Percentiles rank a stretch among this genome's conserved stretches.
Conservation (phyloP, 2,329 filamentous ascomycete genomes). For the Penicillium sp. region DNA sequence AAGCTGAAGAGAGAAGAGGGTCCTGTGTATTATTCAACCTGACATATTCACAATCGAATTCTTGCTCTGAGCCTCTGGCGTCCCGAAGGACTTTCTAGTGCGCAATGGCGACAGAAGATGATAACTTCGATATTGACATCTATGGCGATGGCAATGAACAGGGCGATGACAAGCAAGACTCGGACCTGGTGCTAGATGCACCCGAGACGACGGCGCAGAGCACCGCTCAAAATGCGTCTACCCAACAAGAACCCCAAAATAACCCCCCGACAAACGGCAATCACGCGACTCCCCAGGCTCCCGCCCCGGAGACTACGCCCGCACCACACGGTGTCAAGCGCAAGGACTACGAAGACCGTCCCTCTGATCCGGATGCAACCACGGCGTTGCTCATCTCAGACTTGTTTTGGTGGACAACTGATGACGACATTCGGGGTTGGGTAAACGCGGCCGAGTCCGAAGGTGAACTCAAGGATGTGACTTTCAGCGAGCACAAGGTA, state of each 20-base stretch:
- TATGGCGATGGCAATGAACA: slow-evolving; percentile 56
- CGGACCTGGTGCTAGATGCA: slow-evolving; percentile 34
- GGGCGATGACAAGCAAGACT: slow-evolving; percentile 42
- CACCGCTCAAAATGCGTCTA: not conserved
- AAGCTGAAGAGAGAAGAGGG: slow-evolving; percentile 25
- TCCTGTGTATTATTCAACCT: slow-evolving; percentile 37
- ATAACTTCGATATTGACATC: slow-evolving; percentile 67
- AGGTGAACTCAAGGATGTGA: slow-evolving; percentile 81
- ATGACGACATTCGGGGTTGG: slow-evolving; percentile 91
- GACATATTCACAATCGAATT: slow-evolving; percentile 34
- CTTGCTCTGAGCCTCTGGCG: slow-evolving; percentile 27
- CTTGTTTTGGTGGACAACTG: slow-evolving; percentile 92
- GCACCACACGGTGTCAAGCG: slow-evolving; percentile 56
- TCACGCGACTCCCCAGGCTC: slow-evolving; percentile 16
- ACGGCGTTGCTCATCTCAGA: slow-evolving; percentile 80
- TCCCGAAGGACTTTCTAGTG: slow-evolving; percentile 22
- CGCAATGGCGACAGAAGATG: slow-evolving; percentile 54
- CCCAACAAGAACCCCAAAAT: not conserved
- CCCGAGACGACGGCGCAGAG: not conserved
- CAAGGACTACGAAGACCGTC: slow-evolving; percentile 54
- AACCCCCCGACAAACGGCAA: slow-evolving; percentile 6
- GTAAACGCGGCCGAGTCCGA: slow-evolving; percentile 72
- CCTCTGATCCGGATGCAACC: slow-evolving; percentile 55
- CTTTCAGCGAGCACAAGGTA: slow-evolving; percentile 97
- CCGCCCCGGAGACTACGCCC: slow-evolving; percentile 9